Conservation (phyloP, 2,329 filamentous ascomycete species). For the Fusarium compactum region DNA sequence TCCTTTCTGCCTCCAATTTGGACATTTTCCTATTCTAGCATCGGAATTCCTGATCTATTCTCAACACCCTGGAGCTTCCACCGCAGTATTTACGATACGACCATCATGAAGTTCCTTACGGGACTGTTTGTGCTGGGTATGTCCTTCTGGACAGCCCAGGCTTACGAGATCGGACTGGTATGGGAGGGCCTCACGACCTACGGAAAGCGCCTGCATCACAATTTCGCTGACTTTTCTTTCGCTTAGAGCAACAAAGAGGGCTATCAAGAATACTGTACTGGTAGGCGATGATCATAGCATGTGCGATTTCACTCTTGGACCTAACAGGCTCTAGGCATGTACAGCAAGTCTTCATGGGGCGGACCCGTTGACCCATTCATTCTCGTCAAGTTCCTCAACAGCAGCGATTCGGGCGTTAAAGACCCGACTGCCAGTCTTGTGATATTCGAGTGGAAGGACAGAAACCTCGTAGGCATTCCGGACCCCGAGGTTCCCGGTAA, state of each 20-base stretch:
- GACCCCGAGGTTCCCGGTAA: constrained; percentile 65
- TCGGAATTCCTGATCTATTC: constrained; percentile 5
- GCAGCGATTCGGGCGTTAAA: constrained; percentile 65
- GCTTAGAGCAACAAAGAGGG: constrained; percentile 78
- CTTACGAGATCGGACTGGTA: constrained; percentile 71
- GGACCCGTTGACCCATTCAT: constrained; percentile 91
- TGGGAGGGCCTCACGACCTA: constrained; percentile 34
- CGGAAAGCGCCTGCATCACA: background rate
- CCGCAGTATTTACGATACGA: constrained; percentile 11
- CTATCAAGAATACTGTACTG: constrained; percentile 83
- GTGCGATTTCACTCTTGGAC: background rate
- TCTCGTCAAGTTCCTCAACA: constrained; percentile 78
- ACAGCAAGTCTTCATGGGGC: constrained; percentile 89
- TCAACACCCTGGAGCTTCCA: constrained; percentile 26
- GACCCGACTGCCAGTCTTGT: constrained; percentile 86
- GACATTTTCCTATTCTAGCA: constrained; percentile 18
- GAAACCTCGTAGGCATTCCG: constrained; percentile 78
- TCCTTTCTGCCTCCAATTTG: constrained; percentile 23
- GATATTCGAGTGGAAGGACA: constrained; percentile 95
- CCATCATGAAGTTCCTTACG: constrained; percentile 67
- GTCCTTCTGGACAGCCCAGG: constrained; percentile 65
- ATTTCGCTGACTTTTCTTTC: constrained; percentile 39
- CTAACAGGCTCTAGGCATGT: constrained; percentile 76
- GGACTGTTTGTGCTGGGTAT: constrained; percentile 65
- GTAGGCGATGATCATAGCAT: constrained; percentile 51